These are phyloP conservation scores for Cinnamomum chago DNA, from an alignment of 164 flowering plant genomes.

Conservation along the genomic window DNA sequence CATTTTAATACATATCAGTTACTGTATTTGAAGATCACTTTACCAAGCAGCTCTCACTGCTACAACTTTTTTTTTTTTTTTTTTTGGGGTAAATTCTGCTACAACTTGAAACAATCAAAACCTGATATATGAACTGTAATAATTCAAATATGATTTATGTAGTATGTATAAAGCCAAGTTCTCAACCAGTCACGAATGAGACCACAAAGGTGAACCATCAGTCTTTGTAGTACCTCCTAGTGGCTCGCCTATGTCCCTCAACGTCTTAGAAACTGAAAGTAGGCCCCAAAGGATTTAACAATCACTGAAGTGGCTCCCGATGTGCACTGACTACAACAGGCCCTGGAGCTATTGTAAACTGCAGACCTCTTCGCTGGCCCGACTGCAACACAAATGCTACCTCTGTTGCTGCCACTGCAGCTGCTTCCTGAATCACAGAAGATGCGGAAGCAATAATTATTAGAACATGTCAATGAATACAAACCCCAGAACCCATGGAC, in stretches of 20 bases:
- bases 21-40: not conserved
- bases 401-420: constrained; percentile 82
- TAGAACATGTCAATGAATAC: too few relatives aligned
- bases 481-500: too few relatives aligned
- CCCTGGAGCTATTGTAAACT: constrained; percentile 55
- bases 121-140: not conserved
- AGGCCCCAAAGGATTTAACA: not conserved
- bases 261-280: not conserved
- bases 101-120: too few relatives aligned
- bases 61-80: not conserved
- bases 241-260: not conserved
- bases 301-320: constrained; percentile 38
- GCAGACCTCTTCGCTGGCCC: constrained; percentile 64
- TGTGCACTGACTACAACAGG: constrained; percentile 22
- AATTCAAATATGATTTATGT: not conserved
- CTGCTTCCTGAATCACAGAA: constrained; percentile 50
- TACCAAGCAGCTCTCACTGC: not conserved
- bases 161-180: not conserved
- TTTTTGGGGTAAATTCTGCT: too few relatives aligned
- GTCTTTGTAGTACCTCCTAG: not conserved
- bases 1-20: not conserved
- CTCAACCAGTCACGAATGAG: not conserved
- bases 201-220: not conserved
- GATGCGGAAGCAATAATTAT: not conserved
- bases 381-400: constrained; percentile 83